phyloP scores from a whole-genome alignment of 306 rosid genomes.

The Rubus idaeus region DNA sequence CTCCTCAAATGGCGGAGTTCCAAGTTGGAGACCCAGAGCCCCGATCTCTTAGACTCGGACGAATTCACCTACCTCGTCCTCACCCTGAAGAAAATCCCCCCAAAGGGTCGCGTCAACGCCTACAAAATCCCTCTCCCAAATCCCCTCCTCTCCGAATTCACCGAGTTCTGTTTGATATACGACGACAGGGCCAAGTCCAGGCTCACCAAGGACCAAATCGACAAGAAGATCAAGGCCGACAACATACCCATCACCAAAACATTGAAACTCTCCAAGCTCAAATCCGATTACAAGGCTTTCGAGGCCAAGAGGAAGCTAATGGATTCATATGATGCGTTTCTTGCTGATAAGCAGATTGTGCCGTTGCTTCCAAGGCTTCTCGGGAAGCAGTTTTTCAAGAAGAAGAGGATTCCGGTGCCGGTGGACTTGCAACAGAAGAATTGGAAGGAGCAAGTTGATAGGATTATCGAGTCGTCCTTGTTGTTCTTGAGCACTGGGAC shows the following conservation, averaged over 20 bases:
- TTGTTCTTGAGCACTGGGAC: slow-evolving; percentile 64
- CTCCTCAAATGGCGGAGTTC: slow-evolving; percentile 71
- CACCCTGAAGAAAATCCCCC: slow-evolving; percentile 62
- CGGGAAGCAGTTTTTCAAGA: slow-evolving; percentile 76
- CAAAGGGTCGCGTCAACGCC: slow-evolving; percentile 50
- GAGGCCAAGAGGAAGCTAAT: slow-evolving; percentile 69
- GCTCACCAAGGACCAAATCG: slow-evolving; percentile 43
- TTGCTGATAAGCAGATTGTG: slow-evolving; percentile 57
- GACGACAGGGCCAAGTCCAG: slow-evolving; percentile 59
- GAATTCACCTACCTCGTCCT: slow-evolving; percentile 65
- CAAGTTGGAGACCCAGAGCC: slow-evolving; percentile 41
- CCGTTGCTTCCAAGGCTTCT: slow-evolving; percentile 50
- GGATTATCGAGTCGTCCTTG: slow-evolving; percentile 44
- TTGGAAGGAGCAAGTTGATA: slow-evolving; percentile 80
- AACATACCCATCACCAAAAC: slow-evolving; percentile 53
- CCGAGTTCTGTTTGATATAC: slow-evolving; percentile 65
- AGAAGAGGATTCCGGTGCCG: slow-evolving; percentile 73
- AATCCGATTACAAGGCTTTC: slow-evolving; percentile 59
- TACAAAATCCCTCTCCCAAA: slow-evolving; percentile 58
- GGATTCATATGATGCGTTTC: slow-evolving; percentile 55
- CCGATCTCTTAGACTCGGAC: slow-evolving; percentile 51
- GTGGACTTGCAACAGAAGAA: slow-evolving; percentile 59
- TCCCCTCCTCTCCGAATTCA: slow-evolving; percentile 38
- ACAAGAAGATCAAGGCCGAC: slow-evolving; percentile 48
- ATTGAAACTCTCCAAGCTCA: slow-evolving; percentile 65